Percentiles rank a stretch among this genome's conserved stretches.
These are phyloP conservation scores for Claviceps sp. DNA, from an alignment of 2,329 filamentous ascomycete species.

Conservation along the genomic window DNA sequence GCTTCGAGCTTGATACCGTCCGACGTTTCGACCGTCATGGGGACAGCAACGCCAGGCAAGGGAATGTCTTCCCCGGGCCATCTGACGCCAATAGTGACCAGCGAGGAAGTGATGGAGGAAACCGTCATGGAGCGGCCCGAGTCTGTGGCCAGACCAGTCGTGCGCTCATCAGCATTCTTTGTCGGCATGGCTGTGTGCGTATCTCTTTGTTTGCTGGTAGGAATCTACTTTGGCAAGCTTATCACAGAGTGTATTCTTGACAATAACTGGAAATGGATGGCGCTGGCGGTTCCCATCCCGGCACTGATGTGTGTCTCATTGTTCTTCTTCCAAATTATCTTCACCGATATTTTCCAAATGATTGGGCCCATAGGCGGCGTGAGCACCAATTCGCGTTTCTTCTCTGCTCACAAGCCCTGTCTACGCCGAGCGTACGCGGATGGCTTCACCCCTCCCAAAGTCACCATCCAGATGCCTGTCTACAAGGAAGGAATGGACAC, in stretches of 20 bases:
- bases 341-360: conserved; percentile 28
- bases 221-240: conserved; percentile 22
- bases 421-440: conserved; percentile 19
- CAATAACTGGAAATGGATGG: conserved; percentile 23
- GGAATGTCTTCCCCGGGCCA: conserved; percentile 8
- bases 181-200: conserved; percentile 24
- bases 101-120: conserved; percentile 13
- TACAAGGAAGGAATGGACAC: conserved; percentile 27
- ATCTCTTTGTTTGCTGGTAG: conserved; percentile 24
- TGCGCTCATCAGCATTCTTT: conserved; percentile 23
- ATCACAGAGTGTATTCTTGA: conserved; percentile 25
- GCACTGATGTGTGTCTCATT: conserved; percentile 20
- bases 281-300: conserved; percentile 21
- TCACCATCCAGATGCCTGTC: conserved; percentile 22
- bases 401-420: conserved; percentile 25
- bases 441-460: conserved; percentile 23
- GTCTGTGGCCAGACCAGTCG: conserved; percentile 27
- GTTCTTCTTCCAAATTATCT: conserved; percentile 32
- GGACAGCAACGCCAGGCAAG: conserved; percentile 8
- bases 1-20: conserved; percentile 8
- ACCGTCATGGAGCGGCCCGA: conserved; percentile 16
- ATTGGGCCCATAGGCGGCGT: conserved; percentile 34
- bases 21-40: conserved; percentile 8
- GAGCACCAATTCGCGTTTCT: conserved; percentile 30
- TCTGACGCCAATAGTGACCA: conserved; percentile 9